Percentiles rank a stretch among this genome's conserved stretches.
These are phyloP conservation scores for Corymbia calophylla DNA, from an alignment of 441 rosid species.

Conservation along the genomic window DNA sequence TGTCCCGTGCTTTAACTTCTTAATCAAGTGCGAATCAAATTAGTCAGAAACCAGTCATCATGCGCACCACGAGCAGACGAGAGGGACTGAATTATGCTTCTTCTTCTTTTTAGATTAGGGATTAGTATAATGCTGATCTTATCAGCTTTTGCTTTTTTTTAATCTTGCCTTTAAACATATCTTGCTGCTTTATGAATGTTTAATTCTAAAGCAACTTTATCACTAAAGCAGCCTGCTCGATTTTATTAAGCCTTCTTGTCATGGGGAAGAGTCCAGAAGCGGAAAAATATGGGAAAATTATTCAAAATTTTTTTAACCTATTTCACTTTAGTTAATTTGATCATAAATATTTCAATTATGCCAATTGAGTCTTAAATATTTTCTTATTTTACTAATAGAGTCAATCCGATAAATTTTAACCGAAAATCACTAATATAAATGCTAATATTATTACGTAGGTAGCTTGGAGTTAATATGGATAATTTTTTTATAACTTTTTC, in stretches of 20 bases:
- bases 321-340: too few relatives aligned
- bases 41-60: background rate
- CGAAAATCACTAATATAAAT: rapidly evolving
- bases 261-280: background rate
- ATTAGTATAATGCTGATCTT: background rate
- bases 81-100: background rate
- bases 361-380: rapidly evolving
- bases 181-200: background rate
- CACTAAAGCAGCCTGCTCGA: background rate
- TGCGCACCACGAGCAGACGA: background rate
- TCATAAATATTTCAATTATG: too few relatives aligned
- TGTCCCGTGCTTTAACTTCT: too few relatives aligned
- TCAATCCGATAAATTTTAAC: too few relatives aligned
- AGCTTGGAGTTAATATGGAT: rapidly evolving
- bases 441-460: too few relatives aligned
- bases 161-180: background rate
- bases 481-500: too few relatives aligned
- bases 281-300: too few relatives aligned
- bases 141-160: background rate
- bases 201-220: background rate
- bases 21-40: background rate
- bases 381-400: too few relatives aligned
- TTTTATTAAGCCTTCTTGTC: background rate
- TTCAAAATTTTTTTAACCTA: too few relatives aligned
- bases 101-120: background rate